Percentiles rank a stretch among this genome's conserved stretches.
Conservation (phyloP, 2,329 filamentous ascomycete species). For the Dichotomopilus funicola region DNA sequence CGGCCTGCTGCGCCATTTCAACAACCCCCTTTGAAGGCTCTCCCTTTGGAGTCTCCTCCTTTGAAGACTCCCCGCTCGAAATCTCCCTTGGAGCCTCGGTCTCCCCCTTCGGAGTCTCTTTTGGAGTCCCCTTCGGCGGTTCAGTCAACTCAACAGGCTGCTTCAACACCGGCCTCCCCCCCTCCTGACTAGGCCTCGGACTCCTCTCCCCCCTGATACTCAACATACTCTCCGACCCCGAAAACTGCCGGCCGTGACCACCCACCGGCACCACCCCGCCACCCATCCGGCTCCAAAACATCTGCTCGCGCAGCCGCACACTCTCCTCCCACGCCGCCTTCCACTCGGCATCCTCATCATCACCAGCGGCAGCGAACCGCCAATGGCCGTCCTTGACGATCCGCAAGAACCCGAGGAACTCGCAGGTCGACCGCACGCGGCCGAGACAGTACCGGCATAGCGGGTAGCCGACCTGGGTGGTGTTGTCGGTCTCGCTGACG, state of each 20-base stretch:
- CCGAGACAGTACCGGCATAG: constrained; percentile 83
- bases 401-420: constrained; percentile 84
- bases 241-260: constrained; percentile 24
- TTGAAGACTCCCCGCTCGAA: too few relatives aligned
- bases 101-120: neutral
- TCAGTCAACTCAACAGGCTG: constrained; percentile 3
- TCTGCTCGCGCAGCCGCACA: constrained; percentile 79
- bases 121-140: constrained; percentile 5
- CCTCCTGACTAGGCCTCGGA: constrained; percentile 22
- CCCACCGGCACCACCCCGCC: constrained; percentile 75
- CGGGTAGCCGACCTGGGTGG: constrained; percentile 73
- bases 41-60: neutral
- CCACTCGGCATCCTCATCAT: constrained; percentile 42
- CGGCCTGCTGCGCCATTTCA: neutral
- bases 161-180: neutral
- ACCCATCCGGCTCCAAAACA: constrained; percentile 94
- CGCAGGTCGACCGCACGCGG: constrained; percentile 79
- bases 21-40: neutral
- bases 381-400: constrained; percentile 92
- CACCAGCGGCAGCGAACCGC: constrained; percentile 74
- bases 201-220: constrained; percentile 22
- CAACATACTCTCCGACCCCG: constrained; percentile 18
- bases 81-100: too few relatives aligned
- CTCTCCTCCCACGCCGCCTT: constrained; percentile 93
- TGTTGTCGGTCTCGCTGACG: constrained; percentile 70